Percentiles rank a stretch among this genome's conserved stretches.
These are phyloP conservation scores for Mucor velutinosus DNA, from an alignment of 371 early-diverging fungal genomes.

Conservation along the genomic window DNA sequence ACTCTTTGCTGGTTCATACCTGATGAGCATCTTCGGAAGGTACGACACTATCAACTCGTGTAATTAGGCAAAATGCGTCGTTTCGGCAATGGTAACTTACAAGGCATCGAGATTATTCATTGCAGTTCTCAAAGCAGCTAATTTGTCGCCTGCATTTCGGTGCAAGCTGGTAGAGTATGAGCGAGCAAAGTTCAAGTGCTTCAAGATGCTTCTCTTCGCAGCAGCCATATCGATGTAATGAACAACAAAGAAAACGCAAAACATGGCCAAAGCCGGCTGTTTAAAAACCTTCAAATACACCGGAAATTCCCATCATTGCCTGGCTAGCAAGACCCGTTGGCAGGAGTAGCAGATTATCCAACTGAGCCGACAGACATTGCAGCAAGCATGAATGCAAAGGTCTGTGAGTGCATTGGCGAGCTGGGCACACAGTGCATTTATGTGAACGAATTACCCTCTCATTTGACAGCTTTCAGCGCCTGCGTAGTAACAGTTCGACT, in stretches of 20 bases:
- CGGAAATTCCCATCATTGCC: not conserved
- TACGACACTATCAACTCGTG: constrained; percentile 58
- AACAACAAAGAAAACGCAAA: not conserved
- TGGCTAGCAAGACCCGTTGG: not conserved
- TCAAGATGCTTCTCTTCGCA: not conserved
- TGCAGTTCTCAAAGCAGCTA: constrained; percentile 8
- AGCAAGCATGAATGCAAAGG: not conserved
- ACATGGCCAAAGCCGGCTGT: not conserved
- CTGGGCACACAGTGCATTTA: too few species aligned
- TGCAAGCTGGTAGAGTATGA: not conserved
- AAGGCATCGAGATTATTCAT: constrained; percentile 17
- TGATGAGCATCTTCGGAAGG: constrained; percentile 97
- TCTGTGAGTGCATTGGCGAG: too few species aligned
- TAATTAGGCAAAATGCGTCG: not conserved
- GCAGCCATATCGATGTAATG: not conserved
- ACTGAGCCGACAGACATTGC: not conserved
- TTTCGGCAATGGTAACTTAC: not conserved
- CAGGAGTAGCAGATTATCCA: not conserved
- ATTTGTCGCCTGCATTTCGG: not conserved
- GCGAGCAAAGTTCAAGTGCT: not conserved
- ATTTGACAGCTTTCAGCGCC: not conserved
- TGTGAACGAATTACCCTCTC: too few species aligned
- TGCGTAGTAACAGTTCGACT: not conserved
- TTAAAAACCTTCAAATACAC: not conserved
- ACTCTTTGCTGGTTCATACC: constrained; percentile 42